Base-by-base conservation (phyloP, 106 monocot species). In the Posidonia australis region DNA sequence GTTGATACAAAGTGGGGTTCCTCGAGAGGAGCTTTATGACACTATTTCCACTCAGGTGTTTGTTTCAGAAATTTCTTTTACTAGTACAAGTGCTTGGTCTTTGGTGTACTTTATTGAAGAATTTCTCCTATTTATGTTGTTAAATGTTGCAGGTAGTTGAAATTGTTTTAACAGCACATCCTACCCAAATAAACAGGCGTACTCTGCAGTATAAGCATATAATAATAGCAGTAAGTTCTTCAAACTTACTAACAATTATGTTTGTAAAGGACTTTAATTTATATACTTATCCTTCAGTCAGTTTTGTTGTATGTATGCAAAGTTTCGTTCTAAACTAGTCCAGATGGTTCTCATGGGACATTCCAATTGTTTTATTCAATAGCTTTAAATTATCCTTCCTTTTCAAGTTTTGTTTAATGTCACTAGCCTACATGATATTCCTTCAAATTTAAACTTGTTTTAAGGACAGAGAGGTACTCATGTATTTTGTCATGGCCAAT, bases 111-210 rank as follows among this genome's bases (percentile, higher is more conserved):
- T 55, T 16, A 6, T 20, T 10, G 4, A 36, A 31, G 4, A 60
- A 13, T 17, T 58, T 48, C 48, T 54, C 3, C 23, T 64, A 44
- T 12, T 72, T 5, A 22, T 62, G 28, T 22, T 16, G 56, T 24
- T 24, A 3, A n/a, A 27, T 57, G 16, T 43, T 41, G 31, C 81
- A 92, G 92, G 92, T 71, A 66, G 82, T 93, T 78, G 92, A 88
- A 74, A 93, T 93, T 72, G 92, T 93, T 62, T 55, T 93, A 31
- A 93, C 92, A 25, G 92, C 92, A 31, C 92, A 93, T 88, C 92
- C 92, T 21, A 93, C 92, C 31, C 92, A 93, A 83, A 93, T 93
- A 74, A 93, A 93, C 69, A 76, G 92, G 57, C 92, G 92, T 61
- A 85, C 92, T 2, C 55, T 93, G 78, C 92, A 88, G 77, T 93